Evolutionary conservation across 768 basidiomycete species (phyloP), one percentile per base, ranked within the genome.

Genomic region (Termitomyces sp.): DNA sequence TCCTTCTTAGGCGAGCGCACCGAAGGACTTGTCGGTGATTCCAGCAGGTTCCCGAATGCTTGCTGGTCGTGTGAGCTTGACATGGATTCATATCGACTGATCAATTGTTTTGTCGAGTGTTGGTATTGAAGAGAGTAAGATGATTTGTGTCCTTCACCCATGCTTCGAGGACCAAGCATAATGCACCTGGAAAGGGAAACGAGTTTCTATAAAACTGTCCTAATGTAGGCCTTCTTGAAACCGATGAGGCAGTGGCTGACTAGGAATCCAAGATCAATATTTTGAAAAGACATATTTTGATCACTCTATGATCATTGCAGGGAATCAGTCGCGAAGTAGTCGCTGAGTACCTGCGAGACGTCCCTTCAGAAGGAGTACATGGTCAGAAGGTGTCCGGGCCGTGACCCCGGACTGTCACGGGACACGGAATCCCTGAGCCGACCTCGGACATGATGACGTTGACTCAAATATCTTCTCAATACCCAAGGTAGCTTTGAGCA

Each of bases 41-140:
- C 67, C 47, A 59, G 55, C 11, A 66, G 63, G 20, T 48, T 43
- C n/a, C 42, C 54, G 50, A 57, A 40, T 40, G 37, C 40, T 37
- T 59, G 53, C 46, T 49, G 46, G 60, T 53, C 53, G 49, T 54
- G 52, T 38, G 62, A 65, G 48, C 42, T 54, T 43, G 66, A 69
- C 66, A 85, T 74, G 15, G 82, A 76, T 67, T 87, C 85, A 64
- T 79, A 86, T 53, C 77, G 78, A 62, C 74, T 76, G 64, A 86
- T 84, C 20, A 86, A 70, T 36, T 81, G 81, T 63, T 79, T 85
- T 3, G 84, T 78, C 25, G 85, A 80, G 52, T 69, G 68, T 38
- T 68, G 70, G 60, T 68, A 73, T 52, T 75, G 67, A 32, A 67
- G 63, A 8, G 37, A 25, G 37, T 34, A 3, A n/a, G 45, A 29